Conservation (phyloP, 805 yeast species). For the Blastobotrys peoriensis region DNA sequence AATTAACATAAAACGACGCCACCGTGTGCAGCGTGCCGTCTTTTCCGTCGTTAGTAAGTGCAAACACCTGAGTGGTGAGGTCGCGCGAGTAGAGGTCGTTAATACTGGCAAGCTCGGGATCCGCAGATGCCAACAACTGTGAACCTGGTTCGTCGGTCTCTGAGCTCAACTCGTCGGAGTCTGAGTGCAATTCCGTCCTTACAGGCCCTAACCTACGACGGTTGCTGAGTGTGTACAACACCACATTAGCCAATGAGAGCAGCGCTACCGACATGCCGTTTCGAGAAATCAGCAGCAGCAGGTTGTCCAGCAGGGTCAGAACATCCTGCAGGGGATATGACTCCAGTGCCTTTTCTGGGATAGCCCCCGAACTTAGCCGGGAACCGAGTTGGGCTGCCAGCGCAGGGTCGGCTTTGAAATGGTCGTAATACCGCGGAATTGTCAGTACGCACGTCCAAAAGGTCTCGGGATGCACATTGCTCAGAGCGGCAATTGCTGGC, state of each 20-base stretch:
- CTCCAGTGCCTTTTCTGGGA: background rate
- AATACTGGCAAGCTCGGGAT: background rate
- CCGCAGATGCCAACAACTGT: background rate
- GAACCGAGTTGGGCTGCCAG: background rate
- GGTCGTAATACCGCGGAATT: background rate
- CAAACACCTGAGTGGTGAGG: constrained; percentile 10
- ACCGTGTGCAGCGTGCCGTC: constrained; percentile 4
- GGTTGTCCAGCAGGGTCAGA: background rate
- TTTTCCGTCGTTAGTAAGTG: background rate
- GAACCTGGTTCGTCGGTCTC: background rate
- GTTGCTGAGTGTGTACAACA: background rate
- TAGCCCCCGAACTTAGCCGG: background rate
- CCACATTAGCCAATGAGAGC: background rate
- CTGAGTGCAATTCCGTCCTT: background rate
- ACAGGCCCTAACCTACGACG: too few species aligned
- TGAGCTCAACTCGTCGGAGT: background rate
- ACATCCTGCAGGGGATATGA: background rate
- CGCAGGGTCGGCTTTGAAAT: background rate
- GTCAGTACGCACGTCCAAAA: background rate
- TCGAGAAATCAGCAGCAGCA: background rate
- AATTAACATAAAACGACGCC: constrained; percentile 17
- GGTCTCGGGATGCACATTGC: background rate
- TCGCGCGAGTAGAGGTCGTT: constrained; percentile 10
- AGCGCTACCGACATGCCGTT: background rate
- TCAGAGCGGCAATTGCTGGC: background rate